phyloP scores from a whole-genome alignment of 108 stramenopile genomes.

The Cyclotella choctawhatcheeana region DNA sequence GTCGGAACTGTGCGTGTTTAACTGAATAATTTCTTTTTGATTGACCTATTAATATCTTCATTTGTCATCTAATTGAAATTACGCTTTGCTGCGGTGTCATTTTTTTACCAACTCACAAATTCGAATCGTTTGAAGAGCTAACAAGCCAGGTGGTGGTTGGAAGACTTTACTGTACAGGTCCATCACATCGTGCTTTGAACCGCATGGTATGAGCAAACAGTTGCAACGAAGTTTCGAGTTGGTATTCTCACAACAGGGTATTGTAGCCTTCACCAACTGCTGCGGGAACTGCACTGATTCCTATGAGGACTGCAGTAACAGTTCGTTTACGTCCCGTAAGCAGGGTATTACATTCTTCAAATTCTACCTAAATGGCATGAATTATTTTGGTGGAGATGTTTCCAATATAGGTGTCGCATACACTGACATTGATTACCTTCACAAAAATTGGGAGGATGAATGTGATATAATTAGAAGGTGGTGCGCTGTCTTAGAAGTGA shows the following conservation, averaged over 20 bases:
- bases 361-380: slow-evolving; percentile 11
- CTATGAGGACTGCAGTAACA: neutral
- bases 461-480: slow-evolving; percentile 22
- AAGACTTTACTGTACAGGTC: neutral
- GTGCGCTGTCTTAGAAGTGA: slow-evolving; percentile 19
- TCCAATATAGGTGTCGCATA: neutral
- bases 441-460: slow-evolving; percentile 10
- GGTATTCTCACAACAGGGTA: slow-evolving; percentile 7
- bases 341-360: slow-evolving; percentile 13
- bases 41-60: too few species aligned
- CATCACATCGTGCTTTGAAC: neutral
- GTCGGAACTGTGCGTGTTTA: neutral
- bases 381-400: neutral
- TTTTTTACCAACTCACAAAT: too few species aligned
- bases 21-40: too few species aligned
- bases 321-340: neutral
- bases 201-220: neutral
- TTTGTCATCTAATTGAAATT: too few species aligned
- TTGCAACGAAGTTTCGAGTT: slow-evolving; percentile 11
- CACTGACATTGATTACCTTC: slow-evolving; percentile 8
- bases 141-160: slow-evolving; percentile 1
- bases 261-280: slow-evolving; percentile 18
- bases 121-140: too few species aligned
- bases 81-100: too few species aligned
- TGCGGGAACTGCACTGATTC: neutral